Evolutionary conservation across 176 grass and related monocot species (phyloP).

Genomic region (Juncus inflexus): DNA sequence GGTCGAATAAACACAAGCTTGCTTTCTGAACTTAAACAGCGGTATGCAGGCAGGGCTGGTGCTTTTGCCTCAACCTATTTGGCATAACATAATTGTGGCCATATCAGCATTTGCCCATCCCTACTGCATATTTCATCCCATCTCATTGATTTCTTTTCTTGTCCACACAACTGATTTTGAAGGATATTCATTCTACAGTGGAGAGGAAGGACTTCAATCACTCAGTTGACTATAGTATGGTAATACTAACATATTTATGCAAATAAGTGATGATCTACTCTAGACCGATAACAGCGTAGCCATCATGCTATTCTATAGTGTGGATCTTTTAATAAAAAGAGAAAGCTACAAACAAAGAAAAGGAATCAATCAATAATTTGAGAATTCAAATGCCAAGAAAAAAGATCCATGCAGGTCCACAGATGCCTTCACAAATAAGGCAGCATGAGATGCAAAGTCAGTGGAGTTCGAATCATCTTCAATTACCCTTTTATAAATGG

Average conservation of each 20-base stretch:
- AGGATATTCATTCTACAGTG: too few relatives aligned
- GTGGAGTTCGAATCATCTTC: constrained; percentile 28
- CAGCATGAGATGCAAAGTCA: constrained; percentile 29
- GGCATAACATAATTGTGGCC: too few relatives aligned
- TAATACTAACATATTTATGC: constrained; percentile 2
- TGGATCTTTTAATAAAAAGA: constrained; percentile 4
- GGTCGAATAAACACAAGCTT: too few relatives aligned
- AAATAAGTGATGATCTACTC: neutral
- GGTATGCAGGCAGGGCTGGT: too few relatives aligned
- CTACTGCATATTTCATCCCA: too few relatives aligned
- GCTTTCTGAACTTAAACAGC: too few relatives aligned
- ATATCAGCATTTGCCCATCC: too few relatives aligned
- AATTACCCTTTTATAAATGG: constrained; percentile 25
- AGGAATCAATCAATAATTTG: neutral
- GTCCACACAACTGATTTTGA: too few relatives aligned
- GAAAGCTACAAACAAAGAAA: neutral
- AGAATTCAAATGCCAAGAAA: constrained; percentile 6
- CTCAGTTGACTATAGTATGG: neutral
- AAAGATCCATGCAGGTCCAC: too few relatives aligned
- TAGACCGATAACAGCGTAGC: neutral
- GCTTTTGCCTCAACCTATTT: too few relatives aligned
- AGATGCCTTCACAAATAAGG: constrained; percentile 19
- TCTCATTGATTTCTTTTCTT: too few relatives aligned
- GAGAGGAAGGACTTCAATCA: neutral
- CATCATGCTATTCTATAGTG: constrained; percentile 1